Percentiles rank a stretch among this genome's conserved stretches.
phyloP scores from a whole-genome alignment of 441 rosid species.

The Bocquillonia castaneifolia region DNA sequence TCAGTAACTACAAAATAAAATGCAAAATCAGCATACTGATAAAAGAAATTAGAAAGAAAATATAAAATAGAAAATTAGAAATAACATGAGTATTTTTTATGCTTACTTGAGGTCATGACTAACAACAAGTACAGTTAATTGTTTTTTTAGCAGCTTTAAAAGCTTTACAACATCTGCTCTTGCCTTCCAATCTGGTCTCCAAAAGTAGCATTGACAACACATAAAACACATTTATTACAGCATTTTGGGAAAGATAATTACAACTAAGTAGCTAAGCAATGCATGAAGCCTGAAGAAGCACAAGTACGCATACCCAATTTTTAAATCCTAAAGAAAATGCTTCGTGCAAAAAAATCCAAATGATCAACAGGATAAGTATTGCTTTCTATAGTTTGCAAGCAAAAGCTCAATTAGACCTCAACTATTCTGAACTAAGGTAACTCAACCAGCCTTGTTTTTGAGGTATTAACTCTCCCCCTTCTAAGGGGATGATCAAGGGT shows the following conservation, averaged over 20 bases:
- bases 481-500: not conserved
- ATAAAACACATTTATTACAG: not conserved
- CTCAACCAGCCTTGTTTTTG: not conserved
- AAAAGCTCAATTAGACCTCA: not conserved
- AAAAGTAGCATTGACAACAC: slow-evolving; percentile 13
- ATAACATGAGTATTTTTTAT: not conserved
- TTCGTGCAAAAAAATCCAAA: not conserved
- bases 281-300: slow-evolving; percentile 1
- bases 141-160: slow-evolving; percentile 74
- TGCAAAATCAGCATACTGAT: slow-evolving; percentile 4
- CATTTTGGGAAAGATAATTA: slow-evolving; percentile 4
- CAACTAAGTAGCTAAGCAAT: slow-evolving; percentile 5
- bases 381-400: slow-evolving; percentile 4
- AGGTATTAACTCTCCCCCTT: not conserved
- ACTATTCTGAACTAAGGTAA: not conserved
- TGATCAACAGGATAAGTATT: not conserved
- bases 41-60: slow-evolving; percentile 16
- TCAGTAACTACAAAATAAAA: not conserved
- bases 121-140: slow-evolving; percentile 75
- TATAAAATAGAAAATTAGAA: not conserved
- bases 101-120: slow-evolving; percentile 90
- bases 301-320: not conserved
- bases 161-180: slow-evolving; percentile 87
- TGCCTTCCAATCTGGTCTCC: slow-evolving; percentile 78
- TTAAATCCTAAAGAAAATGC: not conserved